A percentile compares a stretch with the other conserved stretches of the same genome.
Evolutionary conservation across 345 rosid species (phyloP).

Genomic region (Heritiera fomes): DNA sequence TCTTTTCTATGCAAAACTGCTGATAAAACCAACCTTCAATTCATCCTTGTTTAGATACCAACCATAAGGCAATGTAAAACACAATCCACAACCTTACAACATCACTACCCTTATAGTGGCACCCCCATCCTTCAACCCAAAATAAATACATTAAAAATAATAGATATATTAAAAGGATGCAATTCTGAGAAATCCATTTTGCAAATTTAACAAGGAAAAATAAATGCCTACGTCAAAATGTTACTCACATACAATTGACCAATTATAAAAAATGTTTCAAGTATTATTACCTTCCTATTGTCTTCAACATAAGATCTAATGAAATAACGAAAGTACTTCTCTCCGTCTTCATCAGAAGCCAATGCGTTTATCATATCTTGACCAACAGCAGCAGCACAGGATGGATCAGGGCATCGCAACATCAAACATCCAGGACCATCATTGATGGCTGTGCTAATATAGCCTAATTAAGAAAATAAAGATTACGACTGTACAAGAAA

Average conservation of each 20-base stretch:
- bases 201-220: not conserved
- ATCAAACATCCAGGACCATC: constrained; percentile 86
- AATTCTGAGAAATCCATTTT: not conserved
- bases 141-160: constrained; percentile 1
- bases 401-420: constrained; percentile 77
- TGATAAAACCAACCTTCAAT: not conserved
- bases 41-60: not conserved
- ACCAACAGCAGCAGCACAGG: constrained; percentile 70
- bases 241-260: too few species aligned
- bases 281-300: constrained; percentile 58
- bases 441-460: constrained; percentile 59
- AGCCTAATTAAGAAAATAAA: constrained; percentile 44
- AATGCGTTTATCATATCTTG: constrained; percentile 64
- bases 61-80: constrained; percentile 6
- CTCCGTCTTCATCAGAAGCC: constrained; percentile 54
- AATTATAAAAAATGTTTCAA: not conserved
- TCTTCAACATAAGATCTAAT: constrained; percentile 77
- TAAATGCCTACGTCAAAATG: not conserved
- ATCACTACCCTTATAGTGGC: not conserved
- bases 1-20: not conserved
- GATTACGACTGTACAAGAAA: not conserved
- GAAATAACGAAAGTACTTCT: constrained; percentile 60
- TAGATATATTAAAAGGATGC: not conserved
- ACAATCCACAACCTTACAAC: not conserved
- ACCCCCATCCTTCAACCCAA: constrained; percentile 13